Conservation (phyloP, 2,329 filamentous ascomycete genomes). For the Pseudodiploospora longispora region DNA sequence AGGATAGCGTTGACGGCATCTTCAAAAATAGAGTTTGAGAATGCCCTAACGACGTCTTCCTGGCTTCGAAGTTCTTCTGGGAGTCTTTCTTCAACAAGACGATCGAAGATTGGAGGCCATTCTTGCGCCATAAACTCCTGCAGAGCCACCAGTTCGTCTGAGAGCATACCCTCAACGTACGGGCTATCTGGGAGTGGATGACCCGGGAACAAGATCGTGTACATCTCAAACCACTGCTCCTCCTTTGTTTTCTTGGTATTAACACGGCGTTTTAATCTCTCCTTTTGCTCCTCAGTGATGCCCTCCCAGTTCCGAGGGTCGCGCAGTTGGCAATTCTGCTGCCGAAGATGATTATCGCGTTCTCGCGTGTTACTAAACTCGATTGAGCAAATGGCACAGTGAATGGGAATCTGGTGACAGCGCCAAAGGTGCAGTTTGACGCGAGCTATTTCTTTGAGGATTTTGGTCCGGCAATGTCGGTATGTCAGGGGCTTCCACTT, state of each 20-base stretch:
- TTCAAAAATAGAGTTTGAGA: neutral
- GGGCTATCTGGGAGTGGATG: neutral
- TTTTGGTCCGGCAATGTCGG: neutral
- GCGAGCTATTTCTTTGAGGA: neutral
- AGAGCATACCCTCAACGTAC: slow-evolving; percentile 3
- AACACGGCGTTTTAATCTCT: neutral
- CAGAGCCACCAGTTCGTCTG: slow-evolving; percentile 1
- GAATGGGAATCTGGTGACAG: neutral
- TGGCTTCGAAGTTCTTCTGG: neutral
- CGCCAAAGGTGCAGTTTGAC: neutral
- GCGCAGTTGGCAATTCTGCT: neutral
- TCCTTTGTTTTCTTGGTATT: neutral
- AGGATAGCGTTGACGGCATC: neutral
- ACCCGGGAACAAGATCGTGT: slow-evolving; percentile 1
- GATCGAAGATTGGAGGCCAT: neutral
- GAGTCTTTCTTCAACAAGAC: neutral
- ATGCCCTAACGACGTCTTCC: neutral
- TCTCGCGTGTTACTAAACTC: neutral
- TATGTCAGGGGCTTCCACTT: neutral
- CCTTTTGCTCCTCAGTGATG: neutral
- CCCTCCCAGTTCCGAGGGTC: neutral
- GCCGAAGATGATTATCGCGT: neutral
- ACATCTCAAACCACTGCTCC: neutral
- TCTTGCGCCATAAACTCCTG: neutral
- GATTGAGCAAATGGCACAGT: neutral